These are phyloP conservation scores for Caloboletus firmus DNA, from an alignment of 1,284 basidiomycete species.

Conservation along the genomic window DNA sequence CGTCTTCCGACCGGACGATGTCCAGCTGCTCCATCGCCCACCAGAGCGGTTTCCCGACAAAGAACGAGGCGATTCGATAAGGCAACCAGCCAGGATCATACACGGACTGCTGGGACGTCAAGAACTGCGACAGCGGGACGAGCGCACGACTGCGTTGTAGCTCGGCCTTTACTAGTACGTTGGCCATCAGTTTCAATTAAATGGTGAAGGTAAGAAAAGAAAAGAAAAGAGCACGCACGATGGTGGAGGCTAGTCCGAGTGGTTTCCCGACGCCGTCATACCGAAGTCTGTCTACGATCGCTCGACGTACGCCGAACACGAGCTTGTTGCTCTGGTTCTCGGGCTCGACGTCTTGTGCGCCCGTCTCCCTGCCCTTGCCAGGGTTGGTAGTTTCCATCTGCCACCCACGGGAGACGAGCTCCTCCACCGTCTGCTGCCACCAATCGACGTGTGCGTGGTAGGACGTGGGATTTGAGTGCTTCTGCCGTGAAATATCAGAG, in stretches of 20 bases:
- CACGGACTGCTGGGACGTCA: conserved; percentile 60
- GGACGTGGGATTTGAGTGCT: conserved; percentile 79
- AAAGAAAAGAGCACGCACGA: conserved; percentile 48
- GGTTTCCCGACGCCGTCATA: conserved; percentile 77
- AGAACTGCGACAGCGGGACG: conserved; percentile 58
- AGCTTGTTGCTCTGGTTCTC: conserved; percentile 48
- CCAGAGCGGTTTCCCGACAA: conserved; percentile 80
- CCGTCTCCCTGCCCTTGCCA: conserved; percentile 27
- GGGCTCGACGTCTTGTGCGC: conserved; percentile 1
- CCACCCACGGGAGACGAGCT: conserved; percentile 59
- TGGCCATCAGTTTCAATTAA: conserved; percentile 21
- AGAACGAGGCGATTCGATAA: conserved; percentile 63
- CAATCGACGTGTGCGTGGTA: conserved; percentile 82
- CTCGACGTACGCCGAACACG: conserved; percentile 62
- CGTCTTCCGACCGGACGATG: conserved; percentile 62
- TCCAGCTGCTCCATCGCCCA: conserved; percentile 82
- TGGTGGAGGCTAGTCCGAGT: conserved; percentile 74
- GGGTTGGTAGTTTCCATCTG: conserved; percentile 38
- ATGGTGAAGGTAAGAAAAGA: background rate
- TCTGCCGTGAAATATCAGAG: conserved; percentile 84
- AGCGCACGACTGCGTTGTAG: conserved; percentile 48
- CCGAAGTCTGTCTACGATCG: conserved; percentile 61
- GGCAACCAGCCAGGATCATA: conserved; percentile 70
- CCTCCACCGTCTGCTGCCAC: conserved; percentile 78
- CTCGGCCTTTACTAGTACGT: conserved; percentile 60